Percentiles rank a stretch among this genome's conserved stretches.
Evolutionary conservation across 2,329 filamentous ascomycete species (phyloP).

Genomic region (Penicillium sp.): DNA sequence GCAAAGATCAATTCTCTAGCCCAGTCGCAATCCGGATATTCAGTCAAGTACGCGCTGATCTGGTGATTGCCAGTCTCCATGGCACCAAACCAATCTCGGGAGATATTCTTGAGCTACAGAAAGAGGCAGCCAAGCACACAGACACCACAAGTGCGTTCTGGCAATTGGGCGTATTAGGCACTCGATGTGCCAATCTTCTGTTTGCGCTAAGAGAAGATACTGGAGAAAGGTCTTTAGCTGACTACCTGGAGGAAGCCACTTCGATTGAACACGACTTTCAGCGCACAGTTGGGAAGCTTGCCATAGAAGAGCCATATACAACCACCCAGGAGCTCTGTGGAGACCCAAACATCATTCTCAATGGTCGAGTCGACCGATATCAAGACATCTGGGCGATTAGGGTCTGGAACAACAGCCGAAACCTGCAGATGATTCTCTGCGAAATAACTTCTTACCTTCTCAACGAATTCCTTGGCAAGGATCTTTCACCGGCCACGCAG

Average conservation of each 20-base stretch:
- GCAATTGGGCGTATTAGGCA: constrained; percentile 18
- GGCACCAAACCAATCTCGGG: constrained; percentile 14
- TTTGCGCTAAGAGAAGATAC: not conserved
- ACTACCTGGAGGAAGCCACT: constrained; percentile 15
- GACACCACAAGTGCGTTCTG: constrained; percentile 17
- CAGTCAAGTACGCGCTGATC: constrained; percentile 28
- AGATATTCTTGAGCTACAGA: constrained; percentile 21
- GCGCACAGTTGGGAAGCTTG: not conserved
- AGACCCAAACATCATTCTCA: constrained; percentile 9
- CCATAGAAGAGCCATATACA: constrained; percentile 18
- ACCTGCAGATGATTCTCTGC: constrained; percentile 21
- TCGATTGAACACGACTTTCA: constrained; percentile 12
- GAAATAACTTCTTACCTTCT: constrained; percentile 19
- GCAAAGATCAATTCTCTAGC: constrained; percentile 25
- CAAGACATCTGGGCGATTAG: constrained; percentile 18
- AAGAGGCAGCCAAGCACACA: constrained; percentile 20
- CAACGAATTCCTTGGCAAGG: constrained; percentile 11
- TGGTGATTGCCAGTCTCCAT: constrained; percentile 21
- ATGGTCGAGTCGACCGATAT: constrained; percentile 20
- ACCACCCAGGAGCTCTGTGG: not conserved
- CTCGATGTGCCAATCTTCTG: constrained; percentile 18
- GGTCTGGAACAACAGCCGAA: constrained; percentile 26
- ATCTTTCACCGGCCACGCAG: not conserved
- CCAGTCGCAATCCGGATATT: constrained; percentile 22
- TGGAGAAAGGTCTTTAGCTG: constrained; percentile 2